A percentile compares a stretch with the other conserved stretches of the same genome.
Conservation (phyloP, 2,329 filamentous ascomycete species). For the Calonectria leucothoes region DNA sequence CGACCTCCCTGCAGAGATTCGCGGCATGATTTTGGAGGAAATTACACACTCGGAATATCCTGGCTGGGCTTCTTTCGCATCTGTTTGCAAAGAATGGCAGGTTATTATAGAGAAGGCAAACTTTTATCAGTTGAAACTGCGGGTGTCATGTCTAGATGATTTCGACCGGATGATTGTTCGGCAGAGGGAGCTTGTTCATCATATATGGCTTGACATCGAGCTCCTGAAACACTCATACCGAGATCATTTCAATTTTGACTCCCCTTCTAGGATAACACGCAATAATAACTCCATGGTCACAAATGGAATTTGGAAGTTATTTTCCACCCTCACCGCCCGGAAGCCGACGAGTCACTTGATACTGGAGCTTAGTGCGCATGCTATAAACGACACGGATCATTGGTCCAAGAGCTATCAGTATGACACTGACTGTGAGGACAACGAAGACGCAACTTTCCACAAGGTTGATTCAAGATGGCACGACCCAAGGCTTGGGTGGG, state of each 20-base stretch:
- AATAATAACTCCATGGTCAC: conserved; percentile 30
- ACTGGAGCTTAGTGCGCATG: conserved; percentile 48
- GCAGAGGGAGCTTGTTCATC: conserved; percentile 37
- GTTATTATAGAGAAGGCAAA: conserved; percentile 42
- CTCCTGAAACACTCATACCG: conserved; percentile 40
- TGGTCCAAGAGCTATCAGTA: conserved; percentile 47
- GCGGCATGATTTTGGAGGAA: conserved; percentile 44
- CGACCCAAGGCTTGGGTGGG: conserved; percentile 46
- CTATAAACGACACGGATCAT: conserved; percentile 49
- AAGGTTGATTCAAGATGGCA: conserved; percentile 20
- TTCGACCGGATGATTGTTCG: conserved; percentile 31
- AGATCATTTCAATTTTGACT: conserved; percentile 25
- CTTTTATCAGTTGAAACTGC: conserved; percentile 43
- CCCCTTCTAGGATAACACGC: background rate
- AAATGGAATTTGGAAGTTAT: conserved; percentile 41
- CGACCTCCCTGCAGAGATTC: conserved; percentile 45
- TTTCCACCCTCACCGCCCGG: conserved; percentile 47
- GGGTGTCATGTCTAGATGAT: conserved; percentile 36
- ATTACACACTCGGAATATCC: conserved; percentile 42
- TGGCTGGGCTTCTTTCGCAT: conserved; percentile 47
- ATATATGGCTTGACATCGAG: conserved; percentile 46
- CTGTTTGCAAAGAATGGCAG: conserved; percentile 51
- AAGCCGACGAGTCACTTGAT: conserved; percentile 36
- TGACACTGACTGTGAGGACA: conserved; percentile 33
- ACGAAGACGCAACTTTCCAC: background rate